Evolutionary conservation across 257 asterid species (phyloP).

Genomic region (Prunella vulgaris): DNA sequence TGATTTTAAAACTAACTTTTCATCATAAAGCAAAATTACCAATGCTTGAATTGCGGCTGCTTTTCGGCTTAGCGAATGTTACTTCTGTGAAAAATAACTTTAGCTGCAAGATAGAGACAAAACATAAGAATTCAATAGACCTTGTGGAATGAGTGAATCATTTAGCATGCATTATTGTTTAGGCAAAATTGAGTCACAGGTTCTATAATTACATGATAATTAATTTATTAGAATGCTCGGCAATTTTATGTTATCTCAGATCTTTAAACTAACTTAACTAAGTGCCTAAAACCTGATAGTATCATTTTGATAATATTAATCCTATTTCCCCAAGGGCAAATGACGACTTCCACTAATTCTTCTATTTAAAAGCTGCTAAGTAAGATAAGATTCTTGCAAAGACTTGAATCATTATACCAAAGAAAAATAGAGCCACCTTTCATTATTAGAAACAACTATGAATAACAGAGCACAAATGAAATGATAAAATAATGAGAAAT

Average conservation of each 20-base stretch:
- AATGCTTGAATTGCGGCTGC: constrained; percentile 98
- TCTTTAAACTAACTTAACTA: not conserved
- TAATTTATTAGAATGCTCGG: not conserved
- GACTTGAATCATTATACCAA: not conserved
- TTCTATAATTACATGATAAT: not conserved
- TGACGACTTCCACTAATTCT: not conserved
- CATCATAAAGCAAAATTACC: constrained; percentile 35
- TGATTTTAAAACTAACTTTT: no score
- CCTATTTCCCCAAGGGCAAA: not conserved
- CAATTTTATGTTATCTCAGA: not conserved
- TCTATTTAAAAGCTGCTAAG: not conserved
- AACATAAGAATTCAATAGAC: constrained; percentile 15
- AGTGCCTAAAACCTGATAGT: not conserved
- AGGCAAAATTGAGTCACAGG: not conserved
- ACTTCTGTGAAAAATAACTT: constrained; percentile 87
- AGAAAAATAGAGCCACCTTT: not conserved
- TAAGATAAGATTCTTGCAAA: not conserved
- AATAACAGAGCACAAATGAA: not conserved
- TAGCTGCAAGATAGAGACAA: constrained; percentile 51
- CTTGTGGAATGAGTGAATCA: not conserved
- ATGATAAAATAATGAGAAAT: constrained; percentile 8
- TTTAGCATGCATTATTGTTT: not conserved
- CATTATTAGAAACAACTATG: not conserved
- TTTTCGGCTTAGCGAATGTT: constrained; percentile 95
- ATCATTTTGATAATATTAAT: not conserved